Evolutionary conservation across 1,139 yeast species (phyloP), one percentile per base, ranked within the genome.

Genomic region (Kodamaea alishanica): DNA sequence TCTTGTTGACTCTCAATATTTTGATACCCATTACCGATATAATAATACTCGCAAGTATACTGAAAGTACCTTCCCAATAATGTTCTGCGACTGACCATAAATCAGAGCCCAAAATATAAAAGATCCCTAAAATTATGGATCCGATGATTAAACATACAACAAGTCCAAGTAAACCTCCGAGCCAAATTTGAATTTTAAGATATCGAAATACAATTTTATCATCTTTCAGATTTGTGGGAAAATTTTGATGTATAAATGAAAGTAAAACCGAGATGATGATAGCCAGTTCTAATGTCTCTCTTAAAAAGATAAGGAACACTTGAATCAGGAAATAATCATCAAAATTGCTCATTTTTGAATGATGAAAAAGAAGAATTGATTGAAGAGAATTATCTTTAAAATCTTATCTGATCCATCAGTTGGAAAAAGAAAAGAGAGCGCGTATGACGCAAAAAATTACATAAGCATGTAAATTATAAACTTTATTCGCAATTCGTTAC

Each of bases 1-100:
- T 79, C 56, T 84, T 82, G 41, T 59, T 67, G 22, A 70, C 72
- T 28, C 75, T 53, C 26, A 70, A 55, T 9, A 70, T 66, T 40
- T 70, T 68, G 15, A 68, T 49, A 1, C 75, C 76, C 76, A 70
- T 70, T 5, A 65, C 58, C 1, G 75, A 67, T 12, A 70, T 70
- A 33, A 70, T 68, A 6, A 68, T 46, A 46, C 73, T 66, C 29
- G 76, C 75, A 20, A 69, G 32, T 4, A 70, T 67, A 2, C 75
- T 69, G 40, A 70, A 70, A 1, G 64, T 55, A 1, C 74, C 74
- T 46, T 70, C 75, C 75, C 75, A 70, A 43, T 70, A 70, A 47
- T 70, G 75, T 46, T 70, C 75, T 2, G 75, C 57, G 1, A 63
- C 50, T 0, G 73, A 43, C 76, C 76, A 70, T 26, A 70, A 52